A percentile compares a stretch with the other conserved stretches of the same genome.
Evolutionary conservation across 1,139 yeast species (phyloP).

Genomic region (Geotrichum restrictum): DNA sequence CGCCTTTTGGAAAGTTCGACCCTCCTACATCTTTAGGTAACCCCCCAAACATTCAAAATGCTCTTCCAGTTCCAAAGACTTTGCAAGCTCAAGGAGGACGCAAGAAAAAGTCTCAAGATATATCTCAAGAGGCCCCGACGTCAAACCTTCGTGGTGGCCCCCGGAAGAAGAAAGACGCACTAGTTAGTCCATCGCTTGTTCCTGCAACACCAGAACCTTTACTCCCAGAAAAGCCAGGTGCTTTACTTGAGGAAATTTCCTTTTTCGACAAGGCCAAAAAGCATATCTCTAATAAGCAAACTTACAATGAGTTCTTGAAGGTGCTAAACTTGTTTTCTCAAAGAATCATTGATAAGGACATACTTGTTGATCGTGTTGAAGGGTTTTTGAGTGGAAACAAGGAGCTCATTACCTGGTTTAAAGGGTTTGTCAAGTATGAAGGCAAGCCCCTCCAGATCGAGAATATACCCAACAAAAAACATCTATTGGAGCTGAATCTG

Average conservation of each 20-base stretch:
- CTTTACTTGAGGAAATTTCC: conserved; percentile 75
- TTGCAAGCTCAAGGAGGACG: conserved; percentile 11
- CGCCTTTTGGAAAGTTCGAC: conserved; percentile 94
- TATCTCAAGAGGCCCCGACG: conserved; percentile 37
- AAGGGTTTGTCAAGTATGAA: conserved; percentile 82
- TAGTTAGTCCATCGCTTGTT: conserved; percentile 60
- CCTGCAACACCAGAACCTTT: conserved; percentile 87
- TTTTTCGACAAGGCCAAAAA: conserved; percentile 92
- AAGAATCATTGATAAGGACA: conserved; percentile 78
- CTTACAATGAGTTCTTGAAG: conserved; percentile 87
- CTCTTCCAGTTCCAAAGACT: not conserved
- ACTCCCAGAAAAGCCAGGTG: conserved; percentile 33
- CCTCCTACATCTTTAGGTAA: conserved; percentile 48
- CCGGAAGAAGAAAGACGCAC: conserved; percentile 6
- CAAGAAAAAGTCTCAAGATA: conserved; percentile 22
- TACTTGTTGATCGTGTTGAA: conserved; percentile 79
- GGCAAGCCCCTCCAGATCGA: conserved; percentile 61
- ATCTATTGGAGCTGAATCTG: conserved; percentile 77
- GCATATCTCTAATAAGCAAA: conserved; percentile 81
- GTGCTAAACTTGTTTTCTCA: conserved; percentile 81
- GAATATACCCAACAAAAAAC: conserved; percentile 82
- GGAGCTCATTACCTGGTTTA: conserved; percentile 87
- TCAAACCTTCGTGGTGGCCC: conserved; percentile 39
- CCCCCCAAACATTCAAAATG: not conserved
- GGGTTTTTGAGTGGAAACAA: conserved; percentile 76